phyloP scores from a whole-genome alignment of 2,329 filamentous ascomycete genomes.

The Fusarium annulatum region DNA sequence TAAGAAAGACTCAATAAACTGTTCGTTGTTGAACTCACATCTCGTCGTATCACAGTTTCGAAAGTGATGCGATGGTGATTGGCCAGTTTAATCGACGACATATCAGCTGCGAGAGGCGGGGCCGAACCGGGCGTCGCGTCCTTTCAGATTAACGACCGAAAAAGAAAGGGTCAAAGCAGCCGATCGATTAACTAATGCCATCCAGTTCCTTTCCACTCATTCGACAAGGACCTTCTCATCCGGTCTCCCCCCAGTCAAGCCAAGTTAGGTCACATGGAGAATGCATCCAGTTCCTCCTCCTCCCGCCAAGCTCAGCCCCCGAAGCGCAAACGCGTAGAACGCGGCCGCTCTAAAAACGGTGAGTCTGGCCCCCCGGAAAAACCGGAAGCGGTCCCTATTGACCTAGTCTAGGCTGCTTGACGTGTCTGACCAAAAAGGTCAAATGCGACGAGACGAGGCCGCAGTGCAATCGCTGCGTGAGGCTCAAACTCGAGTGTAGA shows the following conservation, averaged over 20 bases:
- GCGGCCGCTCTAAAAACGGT: slow-evolving; percentile 24
- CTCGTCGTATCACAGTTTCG: not conserved
- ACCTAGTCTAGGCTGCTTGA: slow-evolving; percentile 7
- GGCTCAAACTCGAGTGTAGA: not conserved
- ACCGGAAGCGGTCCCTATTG: not conserved
- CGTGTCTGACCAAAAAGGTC: slow-evolving; percentile 7
- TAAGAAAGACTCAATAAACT: not conserved
- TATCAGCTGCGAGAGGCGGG: not conserved
- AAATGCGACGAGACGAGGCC: slow-evolving; percentile 12
- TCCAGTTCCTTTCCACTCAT: not conserved
- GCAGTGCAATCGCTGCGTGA: not conserved
- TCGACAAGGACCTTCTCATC: not conserved
- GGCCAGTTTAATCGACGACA: slow-evolving; percentile 10
- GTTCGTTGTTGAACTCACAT: not conserved
- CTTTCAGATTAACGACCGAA: not conserved
- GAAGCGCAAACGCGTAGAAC: slow-evolving; percentile 17
- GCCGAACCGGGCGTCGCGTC: not conserved
- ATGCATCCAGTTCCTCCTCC: not conserved
- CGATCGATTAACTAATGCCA: not conserved
- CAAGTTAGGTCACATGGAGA: not conserved
- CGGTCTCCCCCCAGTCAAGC: not conserved
- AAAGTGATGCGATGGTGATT: not conserved
- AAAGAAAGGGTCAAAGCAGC: not conserved
- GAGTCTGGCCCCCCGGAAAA: not conserved
- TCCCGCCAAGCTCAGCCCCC: not conserved